phyloP scores from a whole-genome alignment of 202 grass and related monocot species.

The Carex arenaria region DNA sequence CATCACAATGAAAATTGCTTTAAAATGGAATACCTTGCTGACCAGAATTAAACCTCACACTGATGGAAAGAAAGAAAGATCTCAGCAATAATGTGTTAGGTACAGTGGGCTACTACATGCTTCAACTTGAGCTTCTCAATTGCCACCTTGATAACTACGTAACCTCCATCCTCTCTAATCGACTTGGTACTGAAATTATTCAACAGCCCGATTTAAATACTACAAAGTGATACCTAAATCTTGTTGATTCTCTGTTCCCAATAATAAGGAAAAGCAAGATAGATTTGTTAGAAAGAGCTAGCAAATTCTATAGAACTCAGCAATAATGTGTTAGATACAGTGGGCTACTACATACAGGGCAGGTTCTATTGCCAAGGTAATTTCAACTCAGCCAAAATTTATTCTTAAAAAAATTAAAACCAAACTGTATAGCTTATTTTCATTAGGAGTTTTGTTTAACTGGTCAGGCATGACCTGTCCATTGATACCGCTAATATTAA shows the following conservation, averaged over 20 bases:
- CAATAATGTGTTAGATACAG: not conserved
- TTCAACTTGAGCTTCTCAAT: slow-evolving; percentile 70
- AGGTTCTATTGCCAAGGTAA: not conserved
- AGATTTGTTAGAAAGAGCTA: not conserved
- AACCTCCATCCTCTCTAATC: slow-evolving; percentile 85
- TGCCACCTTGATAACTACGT: slow-evolving; percentile 56
- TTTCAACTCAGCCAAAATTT: not conserved
- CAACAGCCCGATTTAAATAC: not conserved
- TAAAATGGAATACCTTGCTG: no score
- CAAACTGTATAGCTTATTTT: not conserved
- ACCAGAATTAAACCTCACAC: no score
- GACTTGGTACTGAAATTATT: slow-evolving; percentile 73
- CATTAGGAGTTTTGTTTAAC: slow-evolving; percentile 47
- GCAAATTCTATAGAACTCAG: not conserved
- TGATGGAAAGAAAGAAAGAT: no score
- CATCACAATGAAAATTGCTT: no score
- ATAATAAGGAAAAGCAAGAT: not conserved
- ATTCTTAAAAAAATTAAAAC: not conserved
- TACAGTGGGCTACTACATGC: no score
- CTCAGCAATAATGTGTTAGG: no score
- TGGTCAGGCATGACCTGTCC: slow-evolving; percentile 98
- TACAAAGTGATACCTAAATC: slow-evolving; percentile 23
- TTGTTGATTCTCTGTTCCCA: slow-evolving; percentile 76
- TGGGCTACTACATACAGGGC: not conserved
- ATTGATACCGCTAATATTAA: slow-evolving; percentile 95